Percentiles rank a stretch among this genome's conserved stretches.
These are phyloP conservation scores for Onygenales sp. DNA, from an alignment of 2,329 filamentous ascomycete species.

Conservation along the genomic window DNA sequence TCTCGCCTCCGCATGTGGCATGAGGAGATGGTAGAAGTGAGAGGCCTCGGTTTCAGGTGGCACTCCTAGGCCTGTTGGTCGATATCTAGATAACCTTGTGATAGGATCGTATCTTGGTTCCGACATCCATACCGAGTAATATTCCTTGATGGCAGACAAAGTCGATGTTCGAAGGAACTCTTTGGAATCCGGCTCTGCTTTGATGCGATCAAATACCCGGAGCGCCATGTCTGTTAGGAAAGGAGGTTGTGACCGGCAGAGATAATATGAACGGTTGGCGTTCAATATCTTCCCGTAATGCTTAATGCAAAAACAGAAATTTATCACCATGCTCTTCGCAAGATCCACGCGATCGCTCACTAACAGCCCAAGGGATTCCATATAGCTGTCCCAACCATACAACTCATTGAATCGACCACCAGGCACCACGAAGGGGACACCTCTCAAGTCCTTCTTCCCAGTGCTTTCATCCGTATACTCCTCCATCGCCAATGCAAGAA, in stretches of 20 bases:
- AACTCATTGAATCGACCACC: slow-evolving; percentile 96
- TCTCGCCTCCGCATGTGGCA: slow-evolving; percentile 76
- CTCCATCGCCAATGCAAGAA: slow-evolving; percentile 85
- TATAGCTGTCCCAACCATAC: slow-evolving; percentile 99
- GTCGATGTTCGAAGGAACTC: slow-evolving; percentile 75
- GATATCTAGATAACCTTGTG: slow-evolving; percentile 75
- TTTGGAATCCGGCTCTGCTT: slow-evolving; percentile 66
- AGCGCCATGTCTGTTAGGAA: slow-evolving; percentile 97
- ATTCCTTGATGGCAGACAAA: slow-evolving; percentile 92
- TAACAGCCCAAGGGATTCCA: slow-evolving; percentile 85
- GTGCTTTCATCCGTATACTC: slow-evolving; percentile 58
- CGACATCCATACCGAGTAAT: slow-evolving; percentile 78
- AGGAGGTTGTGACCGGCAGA: slow-evolving; percentile 86
- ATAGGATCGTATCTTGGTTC: slow-evolving; percentile 67
- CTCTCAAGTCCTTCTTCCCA: slow-evolving; percentile 61
- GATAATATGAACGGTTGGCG: slow-evolving; percentile 91
- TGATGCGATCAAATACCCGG: slow-evolving; percentile 86
- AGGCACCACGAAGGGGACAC: slow-evolving; percentile 92
- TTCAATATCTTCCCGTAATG: slow-evolving; percentile 99
- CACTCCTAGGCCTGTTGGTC: slow-evolving; percentile 72
- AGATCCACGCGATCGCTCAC: slow-evolving; percentile 77
- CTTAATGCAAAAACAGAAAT: slow-evolving; percentile 97
- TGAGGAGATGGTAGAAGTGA: slow-evolving; percentile 76
- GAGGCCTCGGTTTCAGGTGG: slow-evolving; percentile 84
- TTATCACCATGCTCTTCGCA: slow-evolving; percentile 87